A percentile compares a stretch with the other conserved stretches of the same genome.
Conservation (phyloP, 1,284 basidiomycete genomes). For the Apiotrichum domesticum region DNA sequence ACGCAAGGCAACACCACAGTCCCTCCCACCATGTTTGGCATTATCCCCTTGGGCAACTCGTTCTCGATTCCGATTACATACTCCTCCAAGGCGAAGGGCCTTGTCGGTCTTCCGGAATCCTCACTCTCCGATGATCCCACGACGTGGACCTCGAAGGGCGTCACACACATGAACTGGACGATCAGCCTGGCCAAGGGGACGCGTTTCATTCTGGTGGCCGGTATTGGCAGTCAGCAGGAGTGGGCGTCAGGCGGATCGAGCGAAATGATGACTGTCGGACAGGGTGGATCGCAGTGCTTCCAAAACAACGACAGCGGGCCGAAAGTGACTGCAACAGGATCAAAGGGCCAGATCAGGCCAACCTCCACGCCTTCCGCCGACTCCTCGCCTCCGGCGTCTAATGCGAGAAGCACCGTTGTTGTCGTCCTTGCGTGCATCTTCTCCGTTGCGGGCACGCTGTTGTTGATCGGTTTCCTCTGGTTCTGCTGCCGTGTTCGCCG, state of each 20-base stretch:
- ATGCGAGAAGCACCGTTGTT: not conserved
- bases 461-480: slow-evolving; percentile 46
- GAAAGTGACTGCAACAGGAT: slow-evolving; percentile 7
- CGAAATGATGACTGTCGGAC: slow-evolving; percentile 43
- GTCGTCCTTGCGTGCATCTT: slow-evolving; percentile 56
- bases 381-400: not conserved
- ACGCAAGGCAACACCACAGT: slow-evolving; percentile 36
- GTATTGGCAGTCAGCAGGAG: slow-evolving; percentile 38
- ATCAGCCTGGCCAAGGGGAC: slow-evolving; percentile 42
- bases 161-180: slow-evolving; percentile 41
- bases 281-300: slow-evolving; percentile 31
- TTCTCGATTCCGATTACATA: slow-evolving; percentile 43
- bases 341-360: not conserved
- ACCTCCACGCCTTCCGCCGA: not conserved
- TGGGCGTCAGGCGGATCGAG: slow-evolving; percentile 43
- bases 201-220: slow-evolving; percentile 43
- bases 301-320: slow-evolving; percentile 9
- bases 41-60: slow-evolving; percentile 44
- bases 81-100: slow-evolving; percentile 20
- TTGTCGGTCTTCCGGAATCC: slow-evolving; percentile 24
- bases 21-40: slow-evolving; percentile 43
- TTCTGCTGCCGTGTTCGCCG: slow-evolving; percentile 34
- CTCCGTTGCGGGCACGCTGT: slow-evolving; percentile 40
- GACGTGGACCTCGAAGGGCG: slow-evolving; percentile 32
- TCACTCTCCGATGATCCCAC: slow-evolving; percentile 33